Evolutionary conservation across 352 stramenopile species (phyloP).

Genomic region (Pythium myriotylum): DNA sequence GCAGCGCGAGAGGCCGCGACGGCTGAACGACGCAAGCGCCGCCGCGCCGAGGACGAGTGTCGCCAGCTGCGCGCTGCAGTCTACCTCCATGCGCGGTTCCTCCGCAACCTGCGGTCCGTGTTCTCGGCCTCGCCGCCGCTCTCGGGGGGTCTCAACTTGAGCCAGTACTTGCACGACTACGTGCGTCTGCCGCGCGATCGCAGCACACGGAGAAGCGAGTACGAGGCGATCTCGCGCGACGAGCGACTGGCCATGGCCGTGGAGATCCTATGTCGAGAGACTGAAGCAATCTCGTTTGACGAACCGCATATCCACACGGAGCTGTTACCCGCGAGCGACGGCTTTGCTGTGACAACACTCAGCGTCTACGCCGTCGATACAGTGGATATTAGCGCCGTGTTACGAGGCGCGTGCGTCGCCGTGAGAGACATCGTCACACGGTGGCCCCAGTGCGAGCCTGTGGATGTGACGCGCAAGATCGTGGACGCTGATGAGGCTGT

Average conservation of each 20-base stretch:
- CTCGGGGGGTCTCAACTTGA: conserved; percentile 2
- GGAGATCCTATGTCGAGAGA: conserved; percentile 21
- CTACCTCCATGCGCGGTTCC: conserved; percentile 4
- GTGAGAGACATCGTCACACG: conserved; percentile 30
- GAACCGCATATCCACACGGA: no score
- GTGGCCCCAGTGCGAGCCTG: conserved; percentile 35
- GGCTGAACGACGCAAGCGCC: conserved; percentile 7
- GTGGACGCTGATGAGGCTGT: conserved; percentile 21
- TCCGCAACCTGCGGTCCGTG: conserved; percentile 4
- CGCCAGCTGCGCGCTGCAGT: conserved; percentile 13
- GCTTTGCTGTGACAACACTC: conserved; percentile 32
- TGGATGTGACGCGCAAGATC: conserved; percentile 22
- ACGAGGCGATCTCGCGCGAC: conserved; percentile 4
- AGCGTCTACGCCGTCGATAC: conserved; percentile 44
- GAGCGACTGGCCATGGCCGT: conserved; percentile 13
- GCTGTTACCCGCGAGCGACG: no score
- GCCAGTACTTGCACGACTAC: conserved; percentile 9
- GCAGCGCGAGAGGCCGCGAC: conserved; percentile 1
- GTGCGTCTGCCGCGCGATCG: not conserved
- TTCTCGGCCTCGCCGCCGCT: conserved; percentile 9
- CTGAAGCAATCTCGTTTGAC: no score
- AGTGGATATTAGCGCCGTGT: conserved; percentile 24
- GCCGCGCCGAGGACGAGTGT: conserved; percentile 20
- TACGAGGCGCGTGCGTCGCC: conserved; percentile 30
- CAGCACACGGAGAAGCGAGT: not conserved